Evolutionary conservation across 2,329 filamentous ascomycete species (phyloP).

Genomic region (Chalaropsis thielavioides): DNA sequence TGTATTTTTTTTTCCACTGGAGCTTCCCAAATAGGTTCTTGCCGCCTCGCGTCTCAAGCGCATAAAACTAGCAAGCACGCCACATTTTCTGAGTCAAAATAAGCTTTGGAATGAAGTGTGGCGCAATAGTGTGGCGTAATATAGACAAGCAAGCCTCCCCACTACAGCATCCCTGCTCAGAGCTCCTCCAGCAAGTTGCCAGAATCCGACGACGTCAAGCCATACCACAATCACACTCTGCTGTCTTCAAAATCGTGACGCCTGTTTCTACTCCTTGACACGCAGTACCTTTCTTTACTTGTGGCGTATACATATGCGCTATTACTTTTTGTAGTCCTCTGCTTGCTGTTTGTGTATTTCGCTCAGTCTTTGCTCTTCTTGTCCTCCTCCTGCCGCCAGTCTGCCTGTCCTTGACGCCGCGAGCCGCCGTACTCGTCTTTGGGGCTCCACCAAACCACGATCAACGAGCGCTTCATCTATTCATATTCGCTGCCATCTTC

Average conservation of each 20-base stretch:
- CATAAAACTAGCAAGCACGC: not conserved
- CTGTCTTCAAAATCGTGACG: not conserved
- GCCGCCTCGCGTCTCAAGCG: slow-evolving; percentile 8
- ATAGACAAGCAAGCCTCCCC: not conserved
- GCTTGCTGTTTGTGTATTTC: not conserved
- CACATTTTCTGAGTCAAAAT: slow-evolving; percentile 1
- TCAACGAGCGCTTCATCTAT: too few species aligned
- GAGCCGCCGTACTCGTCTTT: not conserved
- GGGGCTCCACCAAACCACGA: too few species aligned
- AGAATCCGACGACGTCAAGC: slow-evolving; percentile 1
- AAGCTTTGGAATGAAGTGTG: not conserved
- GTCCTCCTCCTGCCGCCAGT: not conserved
- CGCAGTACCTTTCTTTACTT: not conserved
- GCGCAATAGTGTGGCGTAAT: not conserved
- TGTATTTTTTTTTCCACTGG: not conserved
- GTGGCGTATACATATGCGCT: not conserved
- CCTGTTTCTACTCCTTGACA: not conserved
- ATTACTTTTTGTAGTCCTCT: not conserved
- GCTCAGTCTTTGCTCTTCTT: not conserved
- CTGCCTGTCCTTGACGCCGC: not conserved
- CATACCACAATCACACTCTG: not conserved
- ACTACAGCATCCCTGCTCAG: not conserved
- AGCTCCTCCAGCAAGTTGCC: not conserved
- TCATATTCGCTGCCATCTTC: not conserved
- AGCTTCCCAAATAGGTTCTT: not conserved